These are phyloP conservation scores for Jamesozyma spencerorum DNA, from an alignment of 805 yeast genomes.

Conservation along the genomic window DNA sequence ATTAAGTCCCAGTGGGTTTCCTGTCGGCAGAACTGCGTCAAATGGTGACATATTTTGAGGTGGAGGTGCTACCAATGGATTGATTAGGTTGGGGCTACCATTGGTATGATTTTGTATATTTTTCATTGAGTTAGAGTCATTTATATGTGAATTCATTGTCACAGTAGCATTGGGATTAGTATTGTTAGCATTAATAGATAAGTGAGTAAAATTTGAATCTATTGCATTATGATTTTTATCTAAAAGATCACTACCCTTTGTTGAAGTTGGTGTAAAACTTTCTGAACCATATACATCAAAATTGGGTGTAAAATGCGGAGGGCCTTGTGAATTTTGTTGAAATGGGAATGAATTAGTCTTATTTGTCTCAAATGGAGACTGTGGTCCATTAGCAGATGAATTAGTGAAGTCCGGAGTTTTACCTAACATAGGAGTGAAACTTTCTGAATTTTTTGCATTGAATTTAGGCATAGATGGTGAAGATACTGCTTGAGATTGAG, in stretches of 20 bases:
- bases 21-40: neutral
- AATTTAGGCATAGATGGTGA: conserved; percentile 30
- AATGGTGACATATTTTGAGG: neutral
- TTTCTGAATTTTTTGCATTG: conserved; percentile 45
- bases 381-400: conserved; percentile 1
- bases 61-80: neutral
- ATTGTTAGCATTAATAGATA: neutral
- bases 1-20: neutral
- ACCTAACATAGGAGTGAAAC: conserved; percentile 39
- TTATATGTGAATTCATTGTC: no score
- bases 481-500: conserved; percentile 4
- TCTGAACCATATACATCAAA: conserved; percentile 28
- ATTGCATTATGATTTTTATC: neutral
- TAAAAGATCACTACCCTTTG: conserved; percentile 13
- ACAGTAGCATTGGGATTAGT: neutral
- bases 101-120: no score
- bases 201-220: neutral
- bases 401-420: conserved; percentile 6
- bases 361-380: neutral
- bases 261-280: conserved; percentile 23
- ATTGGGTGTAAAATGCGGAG: conserved; percentile 14
- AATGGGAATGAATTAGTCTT: neutral
- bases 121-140: no score
- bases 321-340: neutral
- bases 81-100: neutral